Evolutionary conservation across 805 yeast genomes (phyloP), one percentile per base, ranked within the genome.

Genomic region (Yarrowia osloensis): DNA sequence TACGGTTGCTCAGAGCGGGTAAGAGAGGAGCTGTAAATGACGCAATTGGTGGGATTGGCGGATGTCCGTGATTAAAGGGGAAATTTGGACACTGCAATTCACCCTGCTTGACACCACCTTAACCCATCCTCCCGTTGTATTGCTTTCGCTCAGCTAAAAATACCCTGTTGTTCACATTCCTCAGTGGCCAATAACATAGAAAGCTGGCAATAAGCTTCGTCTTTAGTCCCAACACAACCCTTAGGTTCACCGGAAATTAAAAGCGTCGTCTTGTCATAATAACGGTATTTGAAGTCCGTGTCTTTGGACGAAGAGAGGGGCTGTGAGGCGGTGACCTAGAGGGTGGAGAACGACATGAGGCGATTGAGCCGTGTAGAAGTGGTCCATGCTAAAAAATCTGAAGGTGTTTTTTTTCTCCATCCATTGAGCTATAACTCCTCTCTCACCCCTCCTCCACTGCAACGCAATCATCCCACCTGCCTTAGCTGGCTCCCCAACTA

Each of bases 211-310:
- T 62, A 33, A 50, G 29, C 57, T 50, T 33, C 57, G n/a, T 7
- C 21, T 50, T 33, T 50, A 50, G 57, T 50, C 57, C 57, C 57
- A 50, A 50, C 57, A 50, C 57, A 15, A 21, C 28, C 29, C 40
- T 50, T 50, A 50, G 57, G 57, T 50, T 50, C 40, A 33, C 57
- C 57, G 57, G 57, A 50, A 50, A 50, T 50, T 50, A 50, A 50
- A 50, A 50, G 57, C 57, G 55, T 50, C 40, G 40, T 40, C 40
- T 29, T 49, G 40, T 21, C 57, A 50, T 50, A 50, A 50, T 33
- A 50, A 50, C 40, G 57, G 57, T 50, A 33, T 33, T 33, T n/a
- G 37, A 13, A n/a, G 15, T 21, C 13, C 12, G 37, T 31, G 12
- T 46, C 26, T 46, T 5, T 19, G 7, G 47, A n/a, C 22, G 29